Conservation (phyloP, 2,329 filamentous ascomycete species). For the Fusarium nanum region DNA sequence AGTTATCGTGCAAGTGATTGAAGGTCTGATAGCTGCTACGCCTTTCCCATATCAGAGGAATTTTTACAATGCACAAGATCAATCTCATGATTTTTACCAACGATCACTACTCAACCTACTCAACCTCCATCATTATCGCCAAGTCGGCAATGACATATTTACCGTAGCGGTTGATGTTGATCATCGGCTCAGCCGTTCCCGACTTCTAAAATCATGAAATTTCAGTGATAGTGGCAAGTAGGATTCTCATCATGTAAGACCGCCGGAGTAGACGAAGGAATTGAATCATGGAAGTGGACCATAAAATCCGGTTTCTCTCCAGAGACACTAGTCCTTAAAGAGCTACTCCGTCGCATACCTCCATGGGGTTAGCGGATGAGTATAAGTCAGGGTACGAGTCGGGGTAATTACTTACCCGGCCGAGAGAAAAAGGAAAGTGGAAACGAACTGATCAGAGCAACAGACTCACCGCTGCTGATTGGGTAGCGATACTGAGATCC, state of each 20-base stretch:
- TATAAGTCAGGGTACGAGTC: background rate
- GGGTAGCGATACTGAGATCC: too few species aligned
- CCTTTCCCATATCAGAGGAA: too few species aligned
- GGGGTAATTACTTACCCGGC: background rate
- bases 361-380: background rate
- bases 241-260: background rate
- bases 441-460: background rate
- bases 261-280: background rate
- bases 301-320: background rate
- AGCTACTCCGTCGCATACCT: background rate
- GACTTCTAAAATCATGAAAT: background rate
- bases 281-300: background rate
- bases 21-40: too few species aligned
- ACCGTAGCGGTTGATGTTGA: background rate
- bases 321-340: fast-evolving
- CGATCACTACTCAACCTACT: background rate
- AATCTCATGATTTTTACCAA: background rate
- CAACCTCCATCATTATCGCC: background rate
- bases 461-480: background rate
- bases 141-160: background rate
- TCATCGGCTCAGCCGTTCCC: background rate
- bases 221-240: background rate
- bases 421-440: too few species aligned
- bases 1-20: too few species aligned
- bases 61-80: background rate